Conservation (phyloP, 1,284 basidiomycete species). For the Tilletia walkeri region DNA sequence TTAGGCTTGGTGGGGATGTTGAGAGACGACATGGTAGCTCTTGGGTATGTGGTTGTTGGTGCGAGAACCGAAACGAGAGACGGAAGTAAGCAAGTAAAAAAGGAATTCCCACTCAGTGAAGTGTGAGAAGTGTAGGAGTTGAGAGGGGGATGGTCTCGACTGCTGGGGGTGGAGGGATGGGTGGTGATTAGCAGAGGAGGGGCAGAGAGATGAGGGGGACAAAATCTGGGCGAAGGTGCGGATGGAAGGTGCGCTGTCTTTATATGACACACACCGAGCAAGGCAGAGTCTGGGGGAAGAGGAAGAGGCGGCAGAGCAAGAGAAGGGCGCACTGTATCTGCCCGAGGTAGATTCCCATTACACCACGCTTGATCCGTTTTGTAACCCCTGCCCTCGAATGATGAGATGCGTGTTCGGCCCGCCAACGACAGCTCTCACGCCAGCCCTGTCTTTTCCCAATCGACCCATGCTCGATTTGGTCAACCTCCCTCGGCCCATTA, state of each 20-base stretch:
- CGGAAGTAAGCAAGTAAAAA: no score
- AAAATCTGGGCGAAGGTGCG: not conserved
- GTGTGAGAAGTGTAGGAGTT: not conserved
- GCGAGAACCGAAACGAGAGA: not conserved
- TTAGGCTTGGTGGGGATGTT: conserved; percentile 31
- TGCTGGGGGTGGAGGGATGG: not conserved
- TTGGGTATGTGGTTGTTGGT: not conserved
- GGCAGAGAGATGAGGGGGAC: not conserved
- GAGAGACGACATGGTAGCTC: not conserved
- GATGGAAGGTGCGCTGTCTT: not conserved
- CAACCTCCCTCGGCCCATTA: no score
- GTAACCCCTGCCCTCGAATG: no score
- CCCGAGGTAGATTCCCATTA: no score
- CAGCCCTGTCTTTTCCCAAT: no score
- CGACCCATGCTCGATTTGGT: no score
- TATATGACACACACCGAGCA: not conserved
- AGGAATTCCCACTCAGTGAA: conserved; percentile 7
- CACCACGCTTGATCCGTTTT: no score
- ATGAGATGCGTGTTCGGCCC: no score
- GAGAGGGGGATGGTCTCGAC: not conserved
- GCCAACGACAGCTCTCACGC: no score
- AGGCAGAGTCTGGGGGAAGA: no score
- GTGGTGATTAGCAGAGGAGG: not conserved
- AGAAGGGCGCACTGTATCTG: no score
- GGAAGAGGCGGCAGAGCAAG: no score